phyloP scores from a whole-genome alignment of 495 filamentous ascomycete species.

The Copromyces sp. region DNA sequence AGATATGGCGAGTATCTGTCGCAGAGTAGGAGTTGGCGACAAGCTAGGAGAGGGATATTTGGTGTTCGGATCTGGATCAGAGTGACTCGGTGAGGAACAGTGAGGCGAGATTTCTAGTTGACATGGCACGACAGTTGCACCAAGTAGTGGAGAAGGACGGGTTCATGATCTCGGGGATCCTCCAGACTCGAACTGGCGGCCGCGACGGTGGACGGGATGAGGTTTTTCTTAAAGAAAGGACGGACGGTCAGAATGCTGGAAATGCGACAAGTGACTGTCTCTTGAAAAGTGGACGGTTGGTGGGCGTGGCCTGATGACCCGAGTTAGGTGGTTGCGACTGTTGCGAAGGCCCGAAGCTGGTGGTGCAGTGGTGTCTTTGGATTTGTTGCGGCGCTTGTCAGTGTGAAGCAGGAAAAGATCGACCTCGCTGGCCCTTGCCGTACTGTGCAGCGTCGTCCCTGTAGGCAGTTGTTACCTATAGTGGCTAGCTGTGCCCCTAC shows the following conservation, averaged over 20 bases:
- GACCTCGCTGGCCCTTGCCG: not conserved
- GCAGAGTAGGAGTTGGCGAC: not conserved
- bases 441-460: not conserved
- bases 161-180: not conserved
- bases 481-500: not conserved
- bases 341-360: not conserved
- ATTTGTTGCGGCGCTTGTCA: not conserved
- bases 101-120: not conserved
- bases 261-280: not conserved
- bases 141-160: not conserved
- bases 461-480: not conserved
- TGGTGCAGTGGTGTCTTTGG: not conserved
- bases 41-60: not conserved
- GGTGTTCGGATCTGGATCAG: not conserved
- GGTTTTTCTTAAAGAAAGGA: not conserved
- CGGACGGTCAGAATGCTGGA: not conserved
- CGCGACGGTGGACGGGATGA: not conserved
- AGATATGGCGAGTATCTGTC: not conserved
- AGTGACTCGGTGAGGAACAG: not conserved
- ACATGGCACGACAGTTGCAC: not conserved
- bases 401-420: not conserved
- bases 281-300: not conserved
- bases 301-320: not conserved
- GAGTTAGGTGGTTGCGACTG: not conserved
- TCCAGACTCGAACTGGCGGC: not conserved